Base-by-base conservation (phyloP, 2,329 filamentous ascomycete genomes). In the Colletotrichum camelliae region DNA sequence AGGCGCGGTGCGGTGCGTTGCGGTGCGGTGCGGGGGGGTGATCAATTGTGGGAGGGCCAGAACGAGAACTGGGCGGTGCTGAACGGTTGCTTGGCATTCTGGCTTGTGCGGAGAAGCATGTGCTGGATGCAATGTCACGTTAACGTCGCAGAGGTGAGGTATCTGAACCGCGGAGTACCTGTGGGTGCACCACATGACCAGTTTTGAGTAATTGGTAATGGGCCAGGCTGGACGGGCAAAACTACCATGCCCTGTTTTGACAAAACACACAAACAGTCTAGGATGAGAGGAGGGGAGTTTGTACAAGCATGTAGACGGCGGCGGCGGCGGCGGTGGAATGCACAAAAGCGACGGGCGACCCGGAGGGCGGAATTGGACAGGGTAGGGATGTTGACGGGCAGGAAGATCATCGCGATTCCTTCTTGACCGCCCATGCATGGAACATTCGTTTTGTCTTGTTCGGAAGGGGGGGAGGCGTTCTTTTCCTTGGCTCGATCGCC, bases 351-450 rank as follows among this genome's bases (percentile, higher is more conserved):
- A 66, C 43, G 33, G 66, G 35, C 29, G 24, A 69, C 33, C 48
- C 69, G 24, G 18, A 48, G 16, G 31, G 29, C 27, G 39, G 31
- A 13, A 15, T 55, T 65, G 12, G 55, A 55, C 69, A 62, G 62
- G 69, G 62, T 72, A 75, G 72, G 72, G 72, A 75, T 75, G 69
- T 72, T 75, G 72, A 75, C 72, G 62, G 55, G 55, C 62, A 72
- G 69, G 62, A 58, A 62, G 72, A 75, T 75, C 69, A 27, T 64
- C 62, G 18, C 61, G 61, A 10, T 27, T 18, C 21, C 18, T 18
- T 21, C 29, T 55, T 35, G 39, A 31, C 29, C 29, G 58, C 58
- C 29, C 65, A 57, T 57, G 65, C 65, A 57, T 67, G 39, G 39
- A 67, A 67, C 65, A 8, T 68, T 60, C 16, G 31, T 48, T 37